Evolutionary conservation across 345 rosid genomes (phyloP).

Genomic region (Sonneratia alba): DNA sequence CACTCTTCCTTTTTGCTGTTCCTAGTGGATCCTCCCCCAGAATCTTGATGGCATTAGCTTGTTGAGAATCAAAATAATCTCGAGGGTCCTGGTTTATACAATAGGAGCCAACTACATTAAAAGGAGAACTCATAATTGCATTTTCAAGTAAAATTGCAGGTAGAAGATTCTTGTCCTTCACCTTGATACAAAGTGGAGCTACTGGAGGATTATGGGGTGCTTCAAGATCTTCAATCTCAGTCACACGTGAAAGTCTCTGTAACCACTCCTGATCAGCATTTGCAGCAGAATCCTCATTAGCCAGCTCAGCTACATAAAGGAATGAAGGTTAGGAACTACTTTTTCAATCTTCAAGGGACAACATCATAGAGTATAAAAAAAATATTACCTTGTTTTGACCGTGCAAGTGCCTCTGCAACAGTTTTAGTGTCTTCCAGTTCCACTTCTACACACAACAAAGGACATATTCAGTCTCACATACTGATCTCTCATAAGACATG

Average conservation of each 20-base stretch:
- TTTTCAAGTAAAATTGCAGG: neutral
- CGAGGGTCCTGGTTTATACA: slow-evolving; percentile 63
- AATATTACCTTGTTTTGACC: slow-evolving; percentile 55
- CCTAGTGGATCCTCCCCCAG: slow-evolving; percentile 34
- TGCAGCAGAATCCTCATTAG: slow-evolving; percentile 37
- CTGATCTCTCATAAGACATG: neutral
- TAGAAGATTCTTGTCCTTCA: slow-evolving; percentile 8
- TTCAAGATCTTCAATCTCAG: slow-evolving; percentile 83
- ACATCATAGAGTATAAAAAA: neutral
- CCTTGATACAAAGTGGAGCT: slow-evolving; percentile 79
- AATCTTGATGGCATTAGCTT: slow-evolving; percentile 47
- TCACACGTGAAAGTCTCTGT: slow-evolving; percentile 41
- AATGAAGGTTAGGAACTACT: neutral
- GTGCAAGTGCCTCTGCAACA: slow-evolving; percentile 85
- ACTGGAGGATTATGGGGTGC: slow-evolving; percentile 45
- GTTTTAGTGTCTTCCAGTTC: slow-evolving; percentile 61
- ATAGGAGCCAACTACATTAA: neutral
- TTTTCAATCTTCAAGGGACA: neutral
- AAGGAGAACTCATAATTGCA: neutral
- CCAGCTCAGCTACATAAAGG: slow-evolving; percentile 19
- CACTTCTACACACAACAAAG: slow-evolving; percentile 37
- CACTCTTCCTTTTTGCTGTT: slow-evolving; percentile 29
- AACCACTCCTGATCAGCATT: slow-evolving; percentile 33
- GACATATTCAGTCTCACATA: slow-evolving; percentile 3
- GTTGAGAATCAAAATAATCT: slow-evolving; percentile 96